phyloP scores from a whole-genome alignment of 768 basidiomycete species.

The Tubosaeta brunneosetosa region DNA sequence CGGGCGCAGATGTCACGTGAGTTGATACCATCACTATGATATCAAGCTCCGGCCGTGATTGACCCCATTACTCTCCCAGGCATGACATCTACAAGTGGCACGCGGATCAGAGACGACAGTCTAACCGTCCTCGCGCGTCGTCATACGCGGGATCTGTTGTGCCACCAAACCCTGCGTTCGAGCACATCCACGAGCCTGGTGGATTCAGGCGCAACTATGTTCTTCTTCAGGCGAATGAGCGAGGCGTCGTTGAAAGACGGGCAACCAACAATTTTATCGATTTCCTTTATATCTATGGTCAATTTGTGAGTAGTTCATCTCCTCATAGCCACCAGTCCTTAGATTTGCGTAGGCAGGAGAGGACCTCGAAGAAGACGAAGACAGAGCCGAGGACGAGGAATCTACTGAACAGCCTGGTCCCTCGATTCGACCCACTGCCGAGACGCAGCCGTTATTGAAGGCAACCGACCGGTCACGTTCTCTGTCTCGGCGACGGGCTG shows the following conservation, averaged over 20 bases:
- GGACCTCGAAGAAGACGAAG: constrained; percentile 85
- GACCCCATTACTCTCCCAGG: constrained; percentile 33
- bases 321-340: neutral
- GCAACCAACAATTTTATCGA: constrained; percentile 86
- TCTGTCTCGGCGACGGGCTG: constrained; percentile 48
- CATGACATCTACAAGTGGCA: constrained; percentile 98
- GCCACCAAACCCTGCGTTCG: constrained; percentile 69
- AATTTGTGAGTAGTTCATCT: constrained; percentile 66
- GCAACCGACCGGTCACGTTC: constrained; percentile 40
- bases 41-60: constrained; percentile 13
- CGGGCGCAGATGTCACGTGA: constrained; percentile 90
- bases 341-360: constrained; percentile 67
- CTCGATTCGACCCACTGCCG: constrained; percentile 22
- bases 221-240: constrained; percentile 62
- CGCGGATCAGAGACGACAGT: constrained; percentile 60
- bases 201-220: constrained; percentile 92
- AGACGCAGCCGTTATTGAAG: constrained; percentile 56
- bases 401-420: constrained; percentile 27
- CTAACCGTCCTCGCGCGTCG: constrained; percentile 58
- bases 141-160: constrained; percentile 58
- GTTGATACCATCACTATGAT: constrained; percentile 28
- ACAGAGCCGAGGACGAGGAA: constrained; percentile 56
- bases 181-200: constrained; percentile 93
- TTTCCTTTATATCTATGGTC: constrained; percentile 91
- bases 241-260: constrained; percentile 55